Evolutionary conservation across 1,284 basidiomycete species (phyloP), one percentile per base, ranked within the genome.

Genomic region (Tilletiopsis washingtonensis): DNA sequence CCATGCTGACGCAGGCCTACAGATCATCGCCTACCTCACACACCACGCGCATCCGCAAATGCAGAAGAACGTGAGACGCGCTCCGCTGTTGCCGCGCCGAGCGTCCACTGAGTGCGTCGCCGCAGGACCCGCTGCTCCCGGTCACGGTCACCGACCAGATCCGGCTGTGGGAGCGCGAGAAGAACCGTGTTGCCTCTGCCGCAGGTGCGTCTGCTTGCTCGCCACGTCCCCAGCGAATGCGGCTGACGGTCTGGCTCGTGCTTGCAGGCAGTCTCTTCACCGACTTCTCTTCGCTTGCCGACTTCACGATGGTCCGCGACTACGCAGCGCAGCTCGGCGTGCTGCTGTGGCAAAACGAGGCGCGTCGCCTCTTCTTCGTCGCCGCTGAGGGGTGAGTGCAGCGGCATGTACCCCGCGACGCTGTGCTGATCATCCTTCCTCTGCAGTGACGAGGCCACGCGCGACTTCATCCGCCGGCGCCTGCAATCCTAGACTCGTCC

Each of bases 91-190:
- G n/a, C n/a, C n/a, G n/a, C n/a, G n/a, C n/a, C n/a, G n/a, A n/a
- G n/a, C n/a, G n/a, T n/a, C 12, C 27, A 40, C 17, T 19, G 40
- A 5, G 9, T 41, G 9, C n/a, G 40, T 41, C 17, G 19, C 24
- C 15, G 37, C 66, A 90, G 85, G 88, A 88, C 68, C 89, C 90
- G 4, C 78, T 94, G 4, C 78, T 96, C 14, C 91, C 91, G 24
- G 88, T 93, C 34, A 96, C 93, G 0, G 91, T 97, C 0, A 91
- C 96, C 64, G 94, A 99, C 76, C 94, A 98, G 76, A 88, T 99
- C 59, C 83, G 94, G 46, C 78, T 98, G 15, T 99, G 94, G 93
- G 93, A 99, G 75, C 79, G 91, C 46, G 94, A 98, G 77, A 84
- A 87, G 74, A 91, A 97, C 74, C 81, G 94, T 44, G 78, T 98